Conservation (phyloP, 176 grass and related monocot species). For the Pharus latifolius region DNA sequence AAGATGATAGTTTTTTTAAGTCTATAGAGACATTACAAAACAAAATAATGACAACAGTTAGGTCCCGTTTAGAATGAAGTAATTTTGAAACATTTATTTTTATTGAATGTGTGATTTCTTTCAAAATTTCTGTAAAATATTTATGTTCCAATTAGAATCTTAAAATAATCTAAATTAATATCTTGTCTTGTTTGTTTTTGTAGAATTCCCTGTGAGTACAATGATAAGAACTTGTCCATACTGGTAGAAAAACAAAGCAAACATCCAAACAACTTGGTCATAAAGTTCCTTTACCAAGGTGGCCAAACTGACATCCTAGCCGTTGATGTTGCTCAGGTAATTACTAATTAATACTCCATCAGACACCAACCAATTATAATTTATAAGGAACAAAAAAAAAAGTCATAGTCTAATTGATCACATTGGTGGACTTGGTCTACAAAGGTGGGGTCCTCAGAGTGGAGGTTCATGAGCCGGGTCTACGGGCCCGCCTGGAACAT, state of each 20-base stretch:
- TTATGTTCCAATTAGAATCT: no score
- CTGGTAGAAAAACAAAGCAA: slow-evolving; percentile 52
- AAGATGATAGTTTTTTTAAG: no score
- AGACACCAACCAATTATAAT: background rate
- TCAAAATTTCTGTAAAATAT: no score
- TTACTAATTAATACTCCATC: background rate
- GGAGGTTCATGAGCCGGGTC: slow-evolving; percentile 45
- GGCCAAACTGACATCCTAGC: slow-evolving; percentile 63
- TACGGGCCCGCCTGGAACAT: slow-evolving; percentile 55
- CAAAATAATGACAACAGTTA: no score
- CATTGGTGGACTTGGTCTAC: background rate
- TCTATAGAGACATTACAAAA: no score
- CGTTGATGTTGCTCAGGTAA: slow-evolving; percentile 61
- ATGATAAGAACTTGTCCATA: slow-evolving; percentile 55
- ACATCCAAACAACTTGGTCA: slow-evolving; percentile 23
- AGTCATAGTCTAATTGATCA: background rate
- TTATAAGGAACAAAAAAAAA: background rate
- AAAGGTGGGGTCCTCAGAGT: slow-evolving; percentile 51
- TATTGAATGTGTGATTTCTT: no score
- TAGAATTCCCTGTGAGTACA: slow-evolving; percentile 67
- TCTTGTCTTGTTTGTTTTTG: background rate
- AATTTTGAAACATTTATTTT: no score
- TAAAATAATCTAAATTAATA: no score
- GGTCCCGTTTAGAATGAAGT: no score
- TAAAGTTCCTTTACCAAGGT: slow-evolving; percentile 73